These are phyloP conservation scores for Aureobasidium sp. DNA, from an alignment of 2,329 filamentous ascomycete genomes.

Conservation along the genomic window DNA sequence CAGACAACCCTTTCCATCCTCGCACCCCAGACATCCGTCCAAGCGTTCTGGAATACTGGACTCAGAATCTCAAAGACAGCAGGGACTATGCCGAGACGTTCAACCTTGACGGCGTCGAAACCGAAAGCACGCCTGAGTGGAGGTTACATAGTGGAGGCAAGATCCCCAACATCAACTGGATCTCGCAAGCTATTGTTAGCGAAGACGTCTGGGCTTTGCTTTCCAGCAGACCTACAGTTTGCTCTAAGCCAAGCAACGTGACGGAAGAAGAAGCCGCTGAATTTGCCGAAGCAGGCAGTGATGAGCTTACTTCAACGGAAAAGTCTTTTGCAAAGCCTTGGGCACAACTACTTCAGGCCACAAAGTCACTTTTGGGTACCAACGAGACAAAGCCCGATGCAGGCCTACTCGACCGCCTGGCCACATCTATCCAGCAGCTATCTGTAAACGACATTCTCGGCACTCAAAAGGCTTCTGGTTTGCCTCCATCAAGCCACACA, in stretches of 20 bases:
- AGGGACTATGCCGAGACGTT: conserved; percentile 31
- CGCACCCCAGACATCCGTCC: conserved; percentile 17
- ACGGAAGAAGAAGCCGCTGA: conserved; percentile 16
- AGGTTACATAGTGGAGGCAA: conserved; percentile 20
- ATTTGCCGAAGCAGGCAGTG: neutral
- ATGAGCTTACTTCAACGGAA: conserved; percentile 10
- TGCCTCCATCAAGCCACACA: conserved; percentile 3
- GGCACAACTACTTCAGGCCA: conserved; percentile 4
- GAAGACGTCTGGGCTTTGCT: conserved; percentile 17
- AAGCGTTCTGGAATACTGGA: conserved; percentile 25
- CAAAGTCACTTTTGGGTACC: conserved; percentile 5
- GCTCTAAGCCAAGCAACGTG: conserved; percentile 7
- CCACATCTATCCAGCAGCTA: neutral
- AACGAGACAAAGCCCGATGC: conserved; percentile 2
- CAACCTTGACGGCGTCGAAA: conserved; percentile 22
- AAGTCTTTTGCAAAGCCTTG: conserved; percentile 3
- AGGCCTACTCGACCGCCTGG: neutral
- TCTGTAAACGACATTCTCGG: neutral
- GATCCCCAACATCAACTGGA: conserved; percentile 19
- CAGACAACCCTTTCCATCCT: conserved; percentile 18
- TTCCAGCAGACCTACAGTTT: conserved; percentile 12
- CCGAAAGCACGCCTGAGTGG: conserved; percentile 13
- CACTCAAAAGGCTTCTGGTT: conserved; percentile 15
- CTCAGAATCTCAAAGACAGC: conserved; percentile 24
- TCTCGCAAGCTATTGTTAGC: conserved; percentile 18